Percentiles rank a stretch among this genome's conserved stretches.
These are phyloP conservation scores for Botrytis medusae DNA, from an alignment of 2,329 filamentous ascomycete genomes.

Conservation along the genomic window DNA sequence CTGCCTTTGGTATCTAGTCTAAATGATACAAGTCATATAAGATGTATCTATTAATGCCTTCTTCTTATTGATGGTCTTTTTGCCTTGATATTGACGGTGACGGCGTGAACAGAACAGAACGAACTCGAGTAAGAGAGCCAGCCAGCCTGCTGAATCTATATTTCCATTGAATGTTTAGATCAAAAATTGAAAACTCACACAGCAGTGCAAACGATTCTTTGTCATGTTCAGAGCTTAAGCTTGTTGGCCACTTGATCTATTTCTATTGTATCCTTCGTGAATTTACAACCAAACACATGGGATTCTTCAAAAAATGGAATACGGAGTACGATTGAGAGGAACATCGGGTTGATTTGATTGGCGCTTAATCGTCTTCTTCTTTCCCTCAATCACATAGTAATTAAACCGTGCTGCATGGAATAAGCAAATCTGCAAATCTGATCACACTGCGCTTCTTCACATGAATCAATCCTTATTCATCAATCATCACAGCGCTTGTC, in stretches of 20 bases:
- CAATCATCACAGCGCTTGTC: slow-evolving; percentile 4
- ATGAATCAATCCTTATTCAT: neutral
- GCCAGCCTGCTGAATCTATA: neutral
- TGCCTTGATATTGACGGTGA: neutral
- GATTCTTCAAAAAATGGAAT: neutral
- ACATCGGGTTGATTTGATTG: neutral
- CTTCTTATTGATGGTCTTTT: neutral
- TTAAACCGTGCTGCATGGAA: neutral
- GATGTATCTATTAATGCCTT: neutral
- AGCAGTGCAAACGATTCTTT: neutral
- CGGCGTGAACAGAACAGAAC: neutral
- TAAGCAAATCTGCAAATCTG: neutral
- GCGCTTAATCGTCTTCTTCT: neutral
- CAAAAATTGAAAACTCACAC: neutral
- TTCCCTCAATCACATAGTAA: neutral
- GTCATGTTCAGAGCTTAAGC: neutral
- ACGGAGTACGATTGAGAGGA: neutral
- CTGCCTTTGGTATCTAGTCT: neutral
- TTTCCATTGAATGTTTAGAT: neutral
- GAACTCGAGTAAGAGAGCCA: neutral
- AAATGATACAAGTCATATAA: neutral
- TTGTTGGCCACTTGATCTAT: slow-evolving; percentile 14
- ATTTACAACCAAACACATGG: neutral
- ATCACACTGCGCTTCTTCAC: slow-evolving; percentile 12
- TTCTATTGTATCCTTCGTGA: slow-evolving; percentile 2